A percentile compares a stretch with the other conserved stretches of the same genome.
These are phyloP conservation scores for Penicillium bialowiezense DNA, from an alignment of 495 filamentous ascomycete species.

Conservation along the genomic window DNA sequence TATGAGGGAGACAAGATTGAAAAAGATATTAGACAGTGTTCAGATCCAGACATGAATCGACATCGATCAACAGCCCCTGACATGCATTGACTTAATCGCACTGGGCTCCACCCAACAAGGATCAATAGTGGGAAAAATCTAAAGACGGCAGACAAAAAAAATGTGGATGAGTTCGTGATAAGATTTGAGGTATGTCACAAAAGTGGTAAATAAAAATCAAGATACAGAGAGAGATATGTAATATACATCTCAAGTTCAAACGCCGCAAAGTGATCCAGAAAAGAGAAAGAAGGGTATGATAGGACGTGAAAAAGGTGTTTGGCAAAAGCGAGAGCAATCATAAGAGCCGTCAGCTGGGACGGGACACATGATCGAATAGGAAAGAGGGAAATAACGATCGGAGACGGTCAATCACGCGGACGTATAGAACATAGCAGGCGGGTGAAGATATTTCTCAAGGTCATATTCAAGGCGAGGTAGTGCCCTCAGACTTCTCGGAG, in stretches of 20 bases:
- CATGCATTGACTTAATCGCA: too few species aligned
- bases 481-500: conserved; percentile 44
- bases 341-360: conserved; percentile 6
- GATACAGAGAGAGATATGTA: conserved; percentile 4
- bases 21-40: too few species aligned
- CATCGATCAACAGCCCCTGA: too few species aligned
- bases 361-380: conserved; percentile 4
- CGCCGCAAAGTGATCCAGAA: conserved; percentile 8
- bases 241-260: conserved; percentile 17
- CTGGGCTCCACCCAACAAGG: background rate
- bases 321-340: conserved; percentile 9
- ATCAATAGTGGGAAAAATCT: background rate
- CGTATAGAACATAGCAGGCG: background rate
- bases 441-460: background rate
- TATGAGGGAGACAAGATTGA: too few species aligned
- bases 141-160: background rate
- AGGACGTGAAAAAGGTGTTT: conserved; percentile 9
- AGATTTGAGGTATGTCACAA: background rate
- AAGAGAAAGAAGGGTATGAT: conserved; percentile 22
- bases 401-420: background rate
- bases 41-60: too few species aligned
- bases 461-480: conserved; percentile 20
- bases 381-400: conserved; percentile 3
- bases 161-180: background rate
- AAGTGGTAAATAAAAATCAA: background rate